Base-by-base conservation (phyloP, 2,329 filamentous ascomycete genomes). In the Phaeosphaeria sp. region DNA sequence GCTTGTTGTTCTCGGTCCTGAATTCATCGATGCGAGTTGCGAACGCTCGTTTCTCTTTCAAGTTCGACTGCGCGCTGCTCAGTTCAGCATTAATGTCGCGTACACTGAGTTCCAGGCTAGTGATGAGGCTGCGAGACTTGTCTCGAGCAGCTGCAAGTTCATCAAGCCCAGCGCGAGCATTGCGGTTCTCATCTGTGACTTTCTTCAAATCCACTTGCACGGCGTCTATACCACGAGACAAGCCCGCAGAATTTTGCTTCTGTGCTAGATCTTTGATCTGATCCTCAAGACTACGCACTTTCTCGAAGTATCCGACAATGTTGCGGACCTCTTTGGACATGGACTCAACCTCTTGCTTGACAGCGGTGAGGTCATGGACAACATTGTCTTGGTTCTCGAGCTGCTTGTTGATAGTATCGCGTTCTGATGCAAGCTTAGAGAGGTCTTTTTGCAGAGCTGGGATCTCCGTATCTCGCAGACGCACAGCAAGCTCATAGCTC, bases 11-110 rank as follows among this genome's bases (percentile, higher is more conserved):
- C 43, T 89, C 85, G 9, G 86, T 86, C 69, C 88, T 92, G 64
- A 91, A 84, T 55, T 90, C 86, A 58, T 92, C 87, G 30, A 98
- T 87, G 61, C 93, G 91, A 42, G 81, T 80, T 60, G 87, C 82
- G 21, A 97, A 81, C 44, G 86, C 84, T 40, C 85, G 84, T 80
- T 93, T 97, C 77, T 91, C 92, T 74, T 96, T 92, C 24, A 98
- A 82, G 68, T 93, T 88, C 57, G 90, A 89, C 48, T 85, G 83
- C 1, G 90, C 87, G 51, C 85, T 86, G 66, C 84, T 89, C 51
- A 97, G 83, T 63, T 90, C 90, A 71, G 89, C 90, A 59, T 85
- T 87, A 42, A 91, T 80, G 75, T 96, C 91, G 68, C 91, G 89
- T 57, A 88, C 84, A 71, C 95, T 89, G 4, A 95, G 82, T 76